phyloP scores from a whole-genome alignment of 306 rosid genomes.

The Phaseolus lunatus region DNA sequence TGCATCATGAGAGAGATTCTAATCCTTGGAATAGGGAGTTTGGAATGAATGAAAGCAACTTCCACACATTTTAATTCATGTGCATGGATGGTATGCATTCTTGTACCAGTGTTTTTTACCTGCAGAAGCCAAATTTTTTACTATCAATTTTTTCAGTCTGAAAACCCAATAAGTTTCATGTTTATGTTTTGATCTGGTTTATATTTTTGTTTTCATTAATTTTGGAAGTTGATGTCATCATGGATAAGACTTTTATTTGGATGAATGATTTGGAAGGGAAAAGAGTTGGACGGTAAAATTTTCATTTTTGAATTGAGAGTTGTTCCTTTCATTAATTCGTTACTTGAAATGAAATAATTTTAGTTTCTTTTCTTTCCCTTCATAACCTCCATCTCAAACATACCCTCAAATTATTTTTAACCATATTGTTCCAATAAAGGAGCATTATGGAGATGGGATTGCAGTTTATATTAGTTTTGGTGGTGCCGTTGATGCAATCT shows the following conservation, averaged over 20 bases:
- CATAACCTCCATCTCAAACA: not conserved
- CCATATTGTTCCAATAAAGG: constrained; percentile 10
- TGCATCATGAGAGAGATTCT: not conserved
- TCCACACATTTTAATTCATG: not conserved
- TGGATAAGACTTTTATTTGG: constrained; percentile 4
- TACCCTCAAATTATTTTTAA: not conserved
- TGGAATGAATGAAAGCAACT: not conserved
- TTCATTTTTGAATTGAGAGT: constrained; percentile 15
- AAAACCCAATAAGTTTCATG: not conserved
- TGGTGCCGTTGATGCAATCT: not conserved
- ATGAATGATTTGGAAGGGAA: constrained; percentile 2
- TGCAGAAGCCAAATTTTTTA: constrained; percentile 1
- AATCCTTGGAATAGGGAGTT: constrained; percentile 6
- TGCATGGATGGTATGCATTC: not conserved
- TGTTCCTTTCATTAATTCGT: not conserved
- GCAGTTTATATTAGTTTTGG: constrained; percentile 2
- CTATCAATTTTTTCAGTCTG: not conserved
- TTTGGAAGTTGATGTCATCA: not conserved
- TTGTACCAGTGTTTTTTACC: not conserved
- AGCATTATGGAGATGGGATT: constrained; percentile 17
- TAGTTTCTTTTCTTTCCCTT: not conserved
- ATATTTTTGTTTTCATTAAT: not conserved
- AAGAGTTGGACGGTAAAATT: not conserved
- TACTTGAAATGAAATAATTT: not conserved
- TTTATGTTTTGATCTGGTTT: constrained; percentile 9